Percentiles rank a stretch among this genome's conserved stretches.
Conservation (phyloP, 2,329 filamentous ascomycete species). For the Decorospora gaudefroyi region DNA sequence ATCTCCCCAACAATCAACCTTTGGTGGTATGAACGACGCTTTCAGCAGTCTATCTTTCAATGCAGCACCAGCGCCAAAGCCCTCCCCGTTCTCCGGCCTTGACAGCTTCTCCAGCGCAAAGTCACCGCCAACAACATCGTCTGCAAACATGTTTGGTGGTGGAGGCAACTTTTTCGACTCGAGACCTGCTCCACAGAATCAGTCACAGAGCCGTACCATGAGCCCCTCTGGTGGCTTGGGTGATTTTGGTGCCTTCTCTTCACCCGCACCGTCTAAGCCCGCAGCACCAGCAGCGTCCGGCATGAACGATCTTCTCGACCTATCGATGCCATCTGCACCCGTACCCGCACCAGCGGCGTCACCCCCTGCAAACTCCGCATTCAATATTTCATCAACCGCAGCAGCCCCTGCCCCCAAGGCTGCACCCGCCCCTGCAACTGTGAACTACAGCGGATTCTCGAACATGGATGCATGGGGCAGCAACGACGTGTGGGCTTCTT, state of each 20-base stretch:
- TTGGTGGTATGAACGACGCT: conserved; percentile 77
- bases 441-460: conserved; percentile 52
- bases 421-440: conserved; percentile 38
- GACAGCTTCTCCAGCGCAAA: conserved; percentile 56
- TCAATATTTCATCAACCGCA: conserved; percentile 57
- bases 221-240: conserved; percentile 61
- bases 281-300: conserved; percentile 57
- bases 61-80: conserved; percentile 56
- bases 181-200: conserved; percentile 56
- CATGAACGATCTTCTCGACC: conserved; percentile 80
- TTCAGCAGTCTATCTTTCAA: conserved; percentile 72
- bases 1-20: conserved; percentile 50
- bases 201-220: conserved; percentile 55
- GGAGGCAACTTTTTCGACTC: conserved; percentile 85
- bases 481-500: conserved; percentile 77
- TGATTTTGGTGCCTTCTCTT: conserved; percentile 69
- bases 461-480: conserved; percentile 80
- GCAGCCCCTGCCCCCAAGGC: conserved; percentile 41
- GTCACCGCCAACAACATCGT: conserved; percentile 50
- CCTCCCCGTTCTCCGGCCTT: conserved; percentile 67
- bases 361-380: conserved; percentile 66
- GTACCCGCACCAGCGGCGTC: conserved; percentile 41
- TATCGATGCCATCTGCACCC: conserved; percentile 53
- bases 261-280: conserved; percentile 55
- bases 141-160: conserved; percentile 58